Evolutionary conservation across 768 basidiomycete species (phyloP), one percentile per base, ranked within the genome.

Genomic region (Leccinum barrowsii): DNA sequence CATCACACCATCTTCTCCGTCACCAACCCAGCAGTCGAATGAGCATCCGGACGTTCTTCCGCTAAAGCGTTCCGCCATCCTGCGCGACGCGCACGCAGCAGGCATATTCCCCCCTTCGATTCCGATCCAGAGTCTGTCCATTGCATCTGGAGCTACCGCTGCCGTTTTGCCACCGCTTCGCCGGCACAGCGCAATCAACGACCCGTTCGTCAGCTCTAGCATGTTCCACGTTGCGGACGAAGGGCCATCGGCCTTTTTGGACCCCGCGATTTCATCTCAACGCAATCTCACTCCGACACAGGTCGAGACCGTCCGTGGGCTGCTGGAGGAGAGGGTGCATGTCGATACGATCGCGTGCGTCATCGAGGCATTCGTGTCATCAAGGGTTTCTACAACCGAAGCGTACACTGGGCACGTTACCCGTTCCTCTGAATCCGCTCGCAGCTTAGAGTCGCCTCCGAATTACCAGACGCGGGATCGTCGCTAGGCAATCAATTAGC

Each of bases 81-180:
- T 63, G 17, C 58, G 56, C 1, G 52, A 61, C 15, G 68, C 58
- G 6, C 58, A 50, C 17, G 54, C 55, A n/a, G n/a, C n/a, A n/a
- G n/a, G n/a, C 2, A 34, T n/a, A 19, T 51, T 15, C 28, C 28
- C 46, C 5, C 21, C 35, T 13, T 6, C 53, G 11, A n/a, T n/a
- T n/a, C 13, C n/a, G 8, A 24, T 52, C 12, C 47, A 22, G 42
- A 52, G 58, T 11, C 2, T 47, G 28, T 56, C n/a, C n/a, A n/a
- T n/a, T n/a, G n/a, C n/a, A n/a, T n/a, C n/a, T n/a, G n/a, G n/a
- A n/a, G n/a, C n/a, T n/a, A n/a, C n/a, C n/a, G n/a, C n/a, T n/a
- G n/a, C n/a, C n/a, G n/a, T n/a, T n/a, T n/a, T n/a, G n/a, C n/a
- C n/a, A n/a, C n/a, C n/a, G n/a, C n/a, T n/a, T n/a, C n/a, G n/a